These are phyloP conservation scores for Penicillium verhagenii DNA, from an alignment of 495 filamentous ascomycete species.

Conservation along the genomic window DNA sequence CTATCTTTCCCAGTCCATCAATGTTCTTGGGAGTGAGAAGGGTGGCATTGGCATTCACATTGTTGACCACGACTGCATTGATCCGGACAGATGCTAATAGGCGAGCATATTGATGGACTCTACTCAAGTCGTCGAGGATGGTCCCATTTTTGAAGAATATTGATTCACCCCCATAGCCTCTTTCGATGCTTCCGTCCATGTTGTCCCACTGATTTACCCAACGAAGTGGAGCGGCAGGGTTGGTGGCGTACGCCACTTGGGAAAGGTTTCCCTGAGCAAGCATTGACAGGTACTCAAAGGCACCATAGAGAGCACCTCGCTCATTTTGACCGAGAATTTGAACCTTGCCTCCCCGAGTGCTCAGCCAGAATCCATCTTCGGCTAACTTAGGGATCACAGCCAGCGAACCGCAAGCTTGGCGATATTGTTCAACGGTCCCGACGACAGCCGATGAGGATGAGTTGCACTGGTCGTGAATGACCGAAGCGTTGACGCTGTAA, in stretches of 20 bases:
- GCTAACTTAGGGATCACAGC: slow-evolving; percentile 43
- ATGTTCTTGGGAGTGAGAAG: slow-evolving; percentile 57
- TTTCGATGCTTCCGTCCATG: slow-evolving; percentile 66
- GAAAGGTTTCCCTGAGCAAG: slow-evolving; percentile 62
- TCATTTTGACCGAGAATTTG: slow-evolving; percentile 66
- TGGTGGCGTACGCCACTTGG: slow-evolving; percentile 52
- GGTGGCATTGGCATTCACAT: slow-evolving; percentile 66
- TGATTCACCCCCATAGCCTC: slow-evolving; percentile 65
- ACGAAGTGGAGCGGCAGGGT: slow-evolving; percentile 60
- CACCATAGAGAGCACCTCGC: slow-evolving; percentile 66
- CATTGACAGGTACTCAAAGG: slow-evolving; percentile 67
- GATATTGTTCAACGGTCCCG: slow-evolving; percentile 48
- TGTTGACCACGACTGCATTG: slow-evolving; percentile 69
- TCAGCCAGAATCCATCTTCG: slow-evolving; percentile 65
- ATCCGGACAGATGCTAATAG: slow-evolving; percentile 65
- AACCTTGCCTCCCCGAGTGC: slow-evolving; percentile 40
- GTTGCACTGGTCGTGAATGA: slow-evolving; percentile 29
- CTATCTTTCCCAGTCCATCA: slow-evolving; percentile 59
- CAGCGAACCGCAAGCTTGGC: slow-evolving; percentile 27
- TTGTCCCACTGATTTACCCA: slow-evolving; percentile 79
- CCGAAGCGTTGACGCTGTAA: slow-evolving; percentile 27
- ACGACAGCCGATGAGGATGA: slow-evolving; percentile 40
- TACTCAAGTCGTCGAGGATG: slow-evolving; percentile 55
- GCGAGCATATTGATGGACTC: slow-evolving; percentile 62
- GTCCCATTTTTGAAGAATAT: slow-evolving; percentile 63